Percentiles rank a stretch among this genome's conserved stretches.
Evolutionary conservation across 2,329 filamentous ascomycete genomes (phyloP).

Genomic region (Penicillium occitanis): DNA sequence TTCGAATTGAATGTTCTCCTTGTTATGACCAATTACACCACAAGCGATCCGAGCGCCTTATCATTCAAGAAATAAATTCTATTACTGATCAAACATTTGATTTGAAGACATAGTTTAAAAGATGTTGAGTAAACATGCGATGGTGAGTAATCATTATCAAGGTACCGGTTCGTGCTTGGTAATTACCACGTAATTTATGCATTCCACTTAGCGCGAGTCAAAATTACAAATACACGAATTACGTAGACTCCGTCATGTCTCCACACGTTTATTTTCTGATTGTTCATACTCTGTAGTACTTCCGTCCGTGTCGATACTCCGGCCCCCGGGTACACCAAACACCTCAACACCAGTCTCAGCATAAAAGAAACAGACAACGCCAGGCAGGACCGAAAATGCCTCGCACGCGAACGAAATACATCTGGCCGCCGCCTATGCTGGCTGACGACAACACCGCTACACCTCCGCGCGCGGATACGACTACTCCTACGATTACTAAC

Average conservation of each 20-base stretch:
- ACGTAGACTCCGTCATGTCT: slow-evolving; percentile 6
- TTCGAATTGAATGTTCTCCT: neutral
- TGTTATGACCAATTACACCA: neutral
- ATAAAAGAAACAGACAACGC: neutral
- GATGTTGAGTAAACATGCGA: neutral
- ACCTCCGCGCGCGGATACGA: slow-evolving; percentile 1
- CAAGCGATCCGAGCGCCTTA: neutral
- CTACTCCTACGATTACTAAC: neutral
- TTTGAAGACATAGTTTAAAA: neutral
- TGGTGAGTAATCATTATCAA: neutral
- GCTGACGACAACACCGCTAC: neutral
- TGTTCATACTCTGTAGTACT: neutral
- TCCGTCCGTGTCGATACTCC: neutral
- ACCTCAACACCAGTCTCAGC: neutral
- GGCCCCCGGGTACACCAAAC: neutral
- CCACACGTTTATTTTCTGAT: slow-evolving; percentile 1
- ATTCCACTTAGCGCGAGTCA: neutral
- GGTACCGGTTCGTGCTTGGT: neutral
- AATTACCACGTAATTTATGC: neutral
- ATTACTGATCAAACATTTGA: neutral
- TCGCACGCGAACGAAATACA: slow-evolving; percentile 23
- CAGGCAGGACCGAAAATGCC: slow-evolving; percentile 15
- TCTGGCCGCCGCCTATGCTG: slow-evolving; percentile 21
- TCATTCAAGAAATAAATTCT: neutral
- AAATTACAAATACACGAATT: slow-evolving; percentile 6